Conservation (phyloP, 257 asterid species). For the Gentiana straminea region DNA sequence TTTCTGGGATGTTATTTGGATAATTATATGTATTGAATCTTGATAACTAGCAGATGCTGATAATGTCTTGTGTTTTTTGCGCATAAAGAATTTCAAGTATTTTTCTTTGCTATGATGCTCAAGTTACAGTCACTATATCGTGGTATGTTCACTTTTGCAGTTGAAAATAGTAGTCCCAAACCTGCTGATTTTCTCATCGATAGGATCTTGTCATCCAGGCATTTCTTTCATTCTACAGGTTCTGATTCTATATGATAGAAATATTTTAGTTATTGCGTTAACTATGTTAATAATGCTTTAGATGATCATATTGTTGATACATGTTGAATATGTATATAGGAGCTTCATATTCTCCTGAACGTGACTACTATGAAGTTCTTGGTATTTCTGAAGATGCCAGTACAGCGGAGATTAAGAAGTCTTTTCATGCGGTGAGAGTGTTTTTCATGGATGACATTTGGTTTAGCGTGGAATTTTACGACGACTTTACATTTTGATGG, state of each 20-base stretch:
- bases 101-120: not conserved
- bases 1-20: not conserved
- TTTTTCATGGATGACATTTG: conserved; percentile 1
- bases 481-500: too few relatives aligned
- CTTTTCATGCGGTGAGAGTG: conserved; percentile 64
- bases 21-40: not conserved
- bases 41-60: not conserved
- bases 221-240: conserved; percentile 80
- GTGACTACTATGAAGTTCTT: conserved; percentile 67
- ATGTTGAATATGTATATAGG: conserved; percentile 27
- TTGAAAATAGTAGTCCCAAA: conserved; percentile 16
- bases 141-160: conserved; percentile 23
- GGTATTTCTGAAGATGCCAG: conserved; percentile 63
- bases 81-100: too few relatives aligned
- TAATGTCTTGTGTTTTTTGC: not conserved
- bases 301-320: conserved; percentile 9
- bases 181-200: conserved; percentile 23
- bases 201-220: conserved; percentile 26
- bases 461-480: not conserved
- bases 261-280: not conserved
- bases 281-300: conserved; percentile 1
- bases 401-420: conserved; percentile 75
- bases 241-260: conserved; percentile 7
- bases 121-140: conserved; percentile 15
- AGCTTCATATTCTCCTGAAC: conserved; percentile 26